Evolutionary conservation across 768 basidiomycete species (phyloP).

Genomic region (Collybiopsis confluens): DNA sequence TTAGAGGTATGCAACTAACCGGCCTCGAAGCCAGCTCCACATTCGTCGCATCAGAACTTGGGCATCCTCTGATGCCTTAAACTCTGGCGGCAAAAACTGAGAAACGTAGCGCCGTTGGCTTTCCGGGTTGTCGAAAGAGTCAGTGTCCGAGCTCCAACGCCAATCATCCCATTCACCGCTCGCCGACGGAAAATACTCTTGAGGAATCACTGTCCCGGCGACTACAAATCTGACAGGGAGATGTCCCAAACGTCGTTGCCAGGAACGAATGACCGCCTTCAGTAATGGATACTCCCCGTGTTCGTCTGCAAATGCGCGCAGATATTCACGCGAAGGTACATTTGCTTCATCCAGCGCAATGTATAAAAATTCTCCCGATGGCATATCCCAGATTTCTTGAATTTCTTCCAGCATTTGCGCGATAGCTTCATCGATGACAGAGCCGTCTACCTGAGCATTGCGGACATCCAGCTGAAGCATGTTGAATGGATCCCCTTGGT

Average conservation of each 20-base stretch:
- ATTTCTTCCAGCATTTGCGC: no score
- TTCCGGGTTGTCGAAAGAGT: not conserved
- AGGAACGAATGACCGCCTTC: not conserved
- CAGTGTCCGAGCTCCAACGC: constrained; percentile 7
- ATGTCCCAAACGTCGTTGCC: not conserved
- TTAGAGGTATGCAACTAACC: no score
- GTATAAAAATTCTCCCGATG: no score
- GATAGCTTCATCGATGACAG: no score
- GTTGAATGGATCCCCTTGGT: no score
- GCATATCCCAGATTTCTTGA: no score
- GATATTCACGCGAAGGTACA: no score
- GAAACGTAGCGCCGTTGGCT: not conserved
- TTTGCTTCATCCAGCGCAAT: no score
- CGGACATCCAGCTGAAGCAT: no score
- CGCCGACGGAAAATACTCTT: not conserved
- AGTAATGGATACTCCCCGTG: not conserved
- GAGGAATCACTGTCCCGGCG: not conserved
- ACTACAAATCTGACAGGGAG: not conserved
- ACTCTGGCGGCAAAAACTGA: constrained; percentile 1
- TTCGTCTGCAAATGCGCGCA: no score
- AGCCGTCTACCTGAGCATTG: no score
- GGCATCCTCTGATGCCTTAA: not conserved
- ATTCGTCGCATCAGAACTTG: not conserved
- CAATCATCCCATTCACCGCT: not conserved
- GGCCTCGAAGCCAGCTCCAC: constrained; percentile 11